Evolutionary conservation across 2,329 filamentous ascomycete species (phyloP), one percentile per base, ranked within the genome.

Genomic region (Colletotrichum sp.): DNA sequence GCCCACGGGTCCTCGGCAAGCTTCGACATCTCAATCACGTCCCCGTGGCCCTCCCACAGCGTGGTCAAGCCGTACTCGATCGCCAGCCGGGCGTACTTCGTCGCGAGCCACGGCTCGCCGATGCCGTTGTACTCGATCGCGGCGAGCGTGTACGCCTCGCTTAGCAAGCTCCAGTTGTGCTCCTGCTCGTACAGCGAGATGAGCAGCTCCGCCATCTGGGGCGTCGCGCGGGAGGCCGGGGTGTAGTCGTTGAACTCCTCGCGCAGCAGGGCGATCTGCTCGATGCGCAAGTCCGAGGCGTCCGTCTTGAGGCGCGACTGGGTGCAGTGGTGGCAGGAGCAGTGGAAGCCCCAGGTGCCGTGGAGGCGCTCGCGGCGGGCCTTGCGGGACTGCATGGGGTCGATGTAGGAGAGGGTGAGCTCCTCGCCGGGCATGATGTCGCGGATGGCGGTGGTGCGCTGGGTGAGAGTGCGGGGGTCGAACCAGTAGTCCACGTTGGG

Each of bases 401-500:
- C 80, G 36, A 87, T 84, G 78, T 87, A 88, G 1, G 85, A 84
- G 69, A 87, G 78, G 18, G 84, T 86, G 66, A 87, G 81, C 79
- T 87, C 86, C 75, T 87, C 85, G 34, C 86, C 86, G 0, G 84
- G 81, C 5, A 71, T 58, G 75, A 87, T 87, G 71, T 83, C 82
- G 2, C 85, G 82, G 13, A 83, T 79, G 38, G 85, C 86, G 64
- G 84, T 81, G 48, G 85, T 80, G 72, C 83, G 81, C 71, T 87
- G 86, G 4, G 83, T 82, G 48, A 87, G 80, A 3, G 83, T 83
- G 5, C 79, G 73, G 52, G 81, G 78, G 76, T 87, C 84, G 73
- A 85, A 86, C 76, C 82, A 83, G 80, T 87, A 87, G 78, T 85
- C 86, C 34, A 84, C 82, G 74, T 87, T 87, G 34, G 86, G 84